Conservation (phyloP, 192 early-diverging fungal genomes). For the Coemansia sp. region DNA sequence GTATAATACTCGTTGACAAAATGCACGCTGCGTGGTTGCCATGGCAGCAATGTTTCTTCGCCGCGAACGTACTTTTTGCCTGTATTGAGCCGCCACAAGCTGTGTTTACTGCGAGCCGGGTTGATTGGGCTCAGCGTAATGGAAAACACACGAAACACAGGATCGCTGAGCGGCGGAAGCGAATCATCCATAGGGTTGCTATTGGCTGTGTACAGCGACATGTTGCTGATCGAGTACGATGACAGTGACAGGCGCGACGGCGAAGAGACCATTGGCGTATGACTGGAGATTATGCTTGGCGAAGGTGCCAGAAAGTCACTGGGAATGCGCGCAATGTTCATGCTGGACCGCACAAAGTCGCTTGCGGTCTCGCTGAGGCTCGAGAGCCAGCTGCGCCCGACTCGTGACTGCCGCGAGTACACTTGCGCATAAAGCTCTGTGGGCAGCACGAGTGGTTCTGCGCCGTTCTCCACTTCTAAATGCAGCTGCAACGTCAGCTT, state of each 20-base stretch:
- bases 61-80: slow-evolving; percentile 69
- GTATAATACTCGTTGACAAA: slow-evolving; percentile 58
- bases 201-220: not conserved
- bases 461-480: slow-evolving; percentile 61
- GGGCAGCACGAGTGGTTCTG: slow-evolving; percentile 55
- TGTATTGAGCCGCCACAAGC: slow-evolving; percentile 69
- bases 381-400: slow-evolving; percentile 22
- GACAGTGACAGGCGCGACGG: slow-evolving; percentile 4
- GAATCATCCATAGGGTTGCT: not conserved
- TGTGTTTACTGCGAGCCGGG: slow-evolving; percentile 58
- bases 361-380: slow-evolving; percentile 15
- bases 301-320: slow-evolving; percentile 5
- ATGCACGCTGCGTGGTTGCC: slow-evolving; percentile 71
- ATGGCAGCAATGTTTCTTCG: slow-evolving; percentile 64
- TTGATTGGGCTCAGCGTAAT: slow-evolving; percentile 56
- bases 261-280: not conserved
- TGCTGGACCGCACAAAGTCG: slow-evolving; percentile 5
- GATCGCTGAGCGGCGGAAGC: slow-evolving; percentile 21
- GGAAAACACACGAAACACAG: slow-evolving; percentile 59
- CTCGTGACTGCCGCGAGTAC: slow-evolving; percentile 48
- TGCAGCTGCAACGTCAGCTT: slow-evolving; percentile 58
- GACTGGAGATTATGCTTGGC: not conserved
- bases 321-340: slow-evolving; percentile 1
- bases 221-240: slow-evolving; percentile 9
- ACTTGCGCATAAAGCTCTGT: slow-evolving; percentile 66